phyloP scores from a whole-genome alignment of 2,329 filamentous ascomycete genomes.

The Fusarium sp. region DNA sequence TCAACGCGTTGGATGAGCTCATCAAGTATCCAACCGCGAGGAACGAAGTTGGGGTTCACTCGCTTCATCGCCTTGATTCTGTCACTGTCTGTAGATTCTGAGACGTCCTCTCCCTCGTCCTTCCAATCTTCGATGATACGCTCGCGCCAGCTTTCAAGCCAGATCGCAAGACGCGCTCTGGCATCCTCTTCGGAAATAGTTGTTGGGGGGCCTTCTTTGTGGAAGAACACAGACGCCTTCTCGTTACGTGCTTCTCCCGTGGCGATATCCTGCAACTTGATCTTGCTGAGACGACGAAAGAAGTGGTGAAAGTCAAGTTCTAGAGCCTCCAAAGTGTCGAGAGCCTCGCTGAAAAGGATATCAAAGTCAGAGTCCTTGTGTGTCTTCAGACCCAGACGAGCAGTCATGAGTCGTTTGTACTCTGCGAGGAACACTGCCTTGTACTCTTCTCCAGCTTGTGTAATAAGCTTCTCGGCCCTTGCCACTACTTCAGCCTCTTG shows the following conservation, averaged over 20 bases:
- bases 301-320: slow-evolving; percentile 96
- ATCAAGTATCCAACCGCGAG: slow-evolving; percentile 90
- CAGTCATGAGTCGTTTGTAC: slow-evolving; percentile 86
- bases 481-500: slow-evolving; percentile 75
- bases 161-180: slow-evolving; percentile 74
- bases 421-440: slow-evolving; percentile 87
- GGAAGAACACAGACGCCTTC: slow-evolving; percentile 80
- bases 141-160: slow-evolving; percentile 82
- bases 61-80: slow-evolving; percentile 79
- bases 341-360: slow-evolving; percentile 78
- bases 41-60: slow-evolving; percentile 93
- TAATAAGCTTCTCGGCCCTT: slow-evolving; percentile 86
- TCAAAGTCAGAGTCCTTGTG: slow-evolving; percentile 81
- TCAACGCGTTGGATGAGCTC: slow-evolving; percentile 92
- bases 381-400: slow-evolving; percentile 78
- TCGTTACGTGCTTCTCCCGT: slow-evolving; percentile 71
- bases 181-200: slow-evolving; percentile 70
- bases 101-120: slow-evolving; percentile 52
- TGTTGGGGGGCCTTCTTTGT: slow-evolving; percentile 73
- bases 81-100: slow-evolving; percentile 63
- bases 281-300: slow-evolving; percentile 79
- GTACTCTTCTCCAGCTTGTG: slow-evolving; percentile 84
- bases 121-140: slow-evolving; percentile 83
- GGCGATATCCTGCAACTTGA: slow-evolving; percentile 71
- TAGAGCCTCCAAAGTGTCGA: slow-evolving; percentile 83